Conservation (phyloP, 2,329 filamentous ascomycete species). For the Neurospora crassa region DNA sequence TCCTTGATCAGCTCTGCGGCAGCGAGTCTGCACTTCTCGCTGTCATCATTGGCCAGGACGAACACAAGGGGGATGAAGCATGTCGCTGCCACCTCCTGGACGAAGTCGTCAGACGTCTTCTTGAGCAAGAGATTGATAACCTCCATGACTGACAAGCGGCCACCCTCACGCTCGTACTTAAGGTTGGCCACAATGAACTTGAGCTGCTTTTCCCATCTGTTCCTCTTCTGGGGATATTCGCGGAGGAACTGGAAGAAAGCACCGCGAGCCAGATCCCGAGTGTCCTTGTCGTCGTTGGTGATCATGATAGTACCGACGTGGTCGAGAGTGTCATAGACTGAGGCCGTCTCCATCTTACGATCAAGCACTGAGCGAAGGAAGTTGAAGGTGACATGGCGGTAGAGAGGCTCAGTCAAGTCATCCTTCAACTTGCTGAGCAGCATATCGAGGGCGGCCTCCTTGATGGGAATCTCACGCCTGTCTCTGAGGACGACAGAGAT, state of each 20-base stretch:
- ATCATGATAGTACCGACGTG: conserved; percentile 89
- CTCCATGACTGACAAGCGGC: conserved; percentile 88
- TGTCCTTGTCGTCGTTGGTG: conserved; percentile 83
- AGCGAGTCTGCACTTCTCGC: conserved; percentile 72
- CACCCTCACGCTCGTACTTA: conserved; percentile 80
- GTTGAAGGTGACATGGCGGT: conserved; percentile 88
- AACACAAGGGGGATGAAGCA: conserved; percentile 84
- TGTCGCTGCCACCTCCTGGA: conserved; percentile 70
- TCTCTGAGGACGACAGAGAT: conserved; percentile 79
- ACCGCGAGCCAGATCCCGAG: conserved; percentile 77
- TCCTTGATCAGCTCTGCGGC: conserved; percentile 72
- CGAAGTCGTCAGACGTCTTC: conserved; percentile 72
- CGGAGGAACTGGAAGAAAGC: conserved; percentile 91
- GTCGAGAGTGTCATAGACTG: conserved; percentile 86
- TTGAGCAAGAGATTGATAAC: conserved; percentile 75
- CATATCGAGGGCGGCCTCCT: conserved; percentile 73
- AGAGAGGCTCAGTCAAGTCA: conserved; percentile 85
- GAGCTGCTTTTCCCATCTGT: conserved; percentile 80
- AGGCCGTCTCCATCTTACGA: conserved; percentile 73
- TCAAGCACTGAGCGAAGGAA: conserved; percentile 84
- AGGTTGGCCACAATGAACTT: conserved; percentile 84
- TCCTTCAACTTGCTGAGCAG: conserved; percentile 73
- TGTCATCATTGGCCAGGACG: conserved; percentile 80
- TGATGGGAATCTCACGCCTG: conserved; percentile 63
- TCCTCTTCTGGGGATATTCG: conserved; percentile 88